A percentile compares a stretch with the other conserved stretches of the same genome.
Evolutionary conservation across 192 early-diverging fungal species (phyloP).

Genomic region (Linnemannia hyalina): DNA sequence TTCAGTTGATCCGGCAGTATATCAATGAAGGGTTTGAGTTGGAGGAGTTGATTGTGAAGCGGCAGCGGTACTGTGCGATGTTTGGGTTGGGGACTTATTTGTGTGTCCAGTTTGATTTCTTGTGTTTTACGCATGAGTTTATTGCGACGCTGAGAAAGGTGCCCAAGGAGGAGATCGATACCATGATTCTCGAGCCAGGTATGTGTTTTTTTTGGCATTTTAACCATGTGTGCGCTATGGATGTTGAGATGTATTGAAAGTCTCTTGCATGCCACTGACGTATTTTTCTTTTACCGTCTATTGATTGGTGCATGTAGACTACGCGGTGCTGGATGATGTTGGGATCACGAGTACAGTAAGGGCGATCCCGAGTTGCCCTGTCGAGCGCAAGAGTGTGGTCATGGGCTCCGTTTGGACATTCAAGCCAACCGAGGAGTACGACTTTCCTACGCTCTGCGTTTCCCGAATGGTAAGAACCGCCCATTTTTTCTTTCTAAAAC

Average conservation of each 20-base stretch:
- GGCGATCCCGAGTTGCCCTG: conserved; percentile 79
- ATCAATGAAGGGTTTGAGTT: conserved; percentile 88
- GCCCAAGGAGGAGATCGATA: conserved; percentile 62
- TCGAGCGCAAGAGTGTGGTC: conserved; percentile 85
- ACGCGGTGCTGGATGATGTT: conserved; percentile 27
- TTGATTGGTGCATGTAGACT: conserved; percentile 35
- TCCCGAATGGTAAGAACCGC: conserved; percentile 74
- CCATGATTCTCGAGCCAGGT: conserved; percentile 64
- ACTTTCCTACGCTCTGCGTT: conserved; percentile 78
- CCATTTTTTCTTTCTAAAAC: neutral
- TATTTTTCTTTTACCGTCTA: conserved; percentile 17
- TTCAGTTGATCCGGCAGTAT: conserved; percentile 86
- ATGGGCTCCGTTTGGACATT: conserved; percentile 96
- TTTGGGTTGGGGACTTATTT: conserved; percentile 91
- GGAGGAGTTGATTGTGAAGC: conserved; percentile 90
- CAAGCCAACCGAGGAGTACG: conserved; percentile 67
- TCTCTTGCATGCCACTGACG: neutral
- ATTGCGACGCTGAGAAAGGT: conserved; percentile 86
- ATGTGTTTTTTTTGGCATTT: neutral
- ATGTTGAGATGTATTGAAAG: neutral
- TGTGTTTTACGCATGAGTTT: conserved; percentile 96
- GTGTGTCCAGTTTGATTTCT: conserved; percentile 90
- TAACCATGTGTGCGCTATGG: neutral
- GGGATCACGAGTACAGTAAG: conserved; percentile 50
- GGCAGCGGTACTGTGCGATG: conserved; percentile 89